Evolutionary conservation across 352 stramenopile species (phyloP), one percentile per base, ranked within the genome.

Genomic region (Peronospora destructor): DNA sequence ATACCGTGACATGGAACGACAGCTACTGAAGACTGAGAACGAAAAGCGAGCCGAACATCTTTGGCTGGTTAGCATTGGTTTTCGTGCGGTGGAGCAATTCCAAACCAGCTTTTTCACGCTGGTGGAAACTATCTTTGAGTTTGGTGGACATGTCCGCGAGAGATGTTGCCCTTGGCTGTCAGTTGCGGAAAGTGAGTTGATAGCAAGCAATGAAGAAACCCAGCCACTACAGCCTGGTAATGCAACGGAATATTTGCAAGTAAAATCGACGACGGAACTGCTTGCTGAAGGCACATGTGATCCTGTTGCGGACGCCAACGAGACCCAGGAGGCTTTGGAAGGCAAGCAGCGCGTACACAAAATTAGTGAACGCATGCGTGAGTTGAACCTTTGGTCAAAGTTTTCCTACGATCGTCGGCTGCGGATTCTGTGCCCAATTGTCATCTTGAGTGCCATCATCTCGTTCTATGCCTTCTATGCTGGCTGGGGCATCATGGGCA

Each of bases 51-150:
- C 80, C 6, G 82, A 94, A 59, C 75, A 88, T 45, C 64, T 94
- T 53, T 91, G 80, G 80, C 66, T 94, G 40, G 65, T 91, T 2
- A 84, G 84, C 45, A 80, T 94, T 49, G 83, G 83, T 23, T 94
- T 89, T 65, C 80, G 83, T 47, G 69, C 71, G 37, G 80, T 85
- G 41, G 75, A 87, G 45, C 81, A 75, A 49, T 76, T 87, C 49
- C 57, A 76, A 49, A 82, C 70, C 46, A 56, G 69, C 38, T 81
- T 89, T 33, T 89, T 77, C 57, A 67, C 63, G 4, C 46, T 71
- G 42, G 66, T 87, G 13, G 48, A 71, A 40, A 45, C 49, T 21
- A 28, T 67, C 35, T 81, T 72, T 17, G 54, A 60, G n/a, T 58
- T 61, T 56, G 50, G 60, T 6, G 39, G 9, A 26, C 51, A 41